phyloP scores from a whole-genome alignment of 106 monocot species.

The Platanthera zijinensis region DNA sequence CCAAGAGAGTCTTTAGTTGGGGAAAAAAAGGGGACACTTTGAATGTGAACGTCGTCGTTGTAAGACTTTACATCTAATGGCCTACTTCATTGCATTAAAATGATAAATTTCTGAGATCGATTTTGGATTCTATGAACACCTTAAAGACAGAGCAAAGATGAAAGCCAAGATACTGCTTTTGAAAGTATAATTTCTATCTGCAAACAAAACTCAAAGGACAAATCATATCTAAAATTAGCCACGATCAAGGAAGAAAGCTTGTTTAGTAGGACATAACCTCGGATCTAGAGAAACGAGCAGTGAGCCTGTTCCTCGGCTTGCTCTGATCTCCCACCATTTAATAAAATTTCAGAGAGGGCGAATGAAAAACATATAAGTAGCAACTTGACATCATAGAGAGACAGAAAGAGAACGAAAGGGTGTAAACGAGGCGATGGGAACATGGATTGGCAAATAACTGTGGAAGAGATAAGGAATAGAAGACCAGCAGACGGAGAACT shows the following conservation, averaged over 20 bases:
- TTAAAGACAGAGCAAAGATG: neutral
- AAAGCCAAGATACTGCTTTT: neutral
- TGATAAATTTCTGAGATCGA: too few species aligned
- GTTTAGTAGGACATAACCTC: neutral
- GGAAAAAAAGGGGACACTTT: neutral
- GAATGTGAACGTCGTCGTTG: neutral
- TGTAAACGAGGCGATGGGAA: neutral
- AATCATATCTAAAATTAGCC: neutral
- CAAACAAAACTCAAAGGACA: neutral
- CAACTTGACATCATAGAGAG: neutral
- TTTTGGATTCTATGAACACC: too few species aligned
- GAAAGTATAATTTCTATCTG: neutral
- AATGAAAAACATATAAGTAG: neutral
- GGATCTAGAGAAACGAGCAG: constrained; percentile 1
- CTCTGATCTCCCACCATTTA: neutral
- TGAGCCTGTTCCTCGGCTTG: neutral
- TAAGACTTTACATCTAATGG: neutral
- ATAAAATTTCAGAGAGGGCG: neutral
- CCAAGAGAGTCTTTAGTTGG: neutral
- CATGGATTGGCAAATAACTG: neutral
- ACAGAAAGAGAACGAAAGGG: neutral
- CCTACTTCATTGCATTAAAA: too few species aligned
- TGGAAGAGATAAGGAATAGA: neutral
- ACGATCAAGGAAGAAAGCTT: neutral
- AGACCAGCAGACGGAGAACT: neutral